A percentile compares a stretch with the other conserved stretches of the same genome.
phyloP scores from a whole-genome alignment of 2,329 filamentous ascomycete genomes.

The Trichoderma lentiforme region DNA sequence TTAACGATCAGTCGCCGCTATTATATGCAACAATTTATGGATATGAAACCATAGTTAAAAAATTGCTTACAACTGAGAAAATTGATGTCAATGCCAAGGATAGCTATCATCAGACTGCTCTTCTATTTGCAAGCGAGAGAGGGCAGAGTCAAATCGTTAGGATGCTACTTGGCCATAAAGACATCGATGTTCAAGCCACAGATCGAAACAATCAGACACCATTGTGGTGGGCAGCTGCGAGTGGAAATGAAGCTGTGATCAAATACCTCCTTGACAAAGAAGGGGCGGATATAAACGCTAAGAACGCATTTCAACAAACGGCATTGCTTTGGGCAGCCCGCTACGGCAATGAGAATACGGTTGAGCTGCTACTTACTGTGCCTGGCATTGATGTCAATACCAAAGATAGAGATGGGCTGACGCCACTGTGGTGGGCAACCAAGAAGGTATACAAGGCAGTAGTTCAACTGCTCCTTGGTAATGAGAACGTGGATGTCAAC shows the following conservation, averaged over 20 bases:
- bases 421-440: neutral
- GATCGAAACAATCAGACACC: neutral
- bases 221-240: neutral
- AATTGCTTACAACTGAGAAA: neutral
- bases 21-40: neutral
- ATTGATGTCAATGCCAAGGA: neutral
- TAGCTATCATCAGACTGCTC: neutral
- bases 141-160: neutral
- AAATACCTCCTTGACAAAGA: neutral
- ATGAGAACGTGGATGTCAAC: neutral
- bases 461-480: neutral
- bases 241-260: neutral
- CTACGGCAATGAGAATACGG: neutral
- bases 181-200: neutral
- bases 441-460: neutral
- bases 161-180: neutral
- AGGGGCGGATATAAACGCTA: neutral
- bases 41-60: neutral
- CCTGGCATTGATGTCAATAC: neutral
- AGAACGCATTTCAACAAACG: neutral
- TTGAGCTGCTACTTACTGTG: neutral
- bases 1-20: neutral
- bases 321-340: neutral
- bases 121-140: neutral
- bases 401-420: neutral